Evolutionary conservation across 352 stramenopile genomes (phyloP).

Genomic region (Phytopythium delawarense): DNA sequence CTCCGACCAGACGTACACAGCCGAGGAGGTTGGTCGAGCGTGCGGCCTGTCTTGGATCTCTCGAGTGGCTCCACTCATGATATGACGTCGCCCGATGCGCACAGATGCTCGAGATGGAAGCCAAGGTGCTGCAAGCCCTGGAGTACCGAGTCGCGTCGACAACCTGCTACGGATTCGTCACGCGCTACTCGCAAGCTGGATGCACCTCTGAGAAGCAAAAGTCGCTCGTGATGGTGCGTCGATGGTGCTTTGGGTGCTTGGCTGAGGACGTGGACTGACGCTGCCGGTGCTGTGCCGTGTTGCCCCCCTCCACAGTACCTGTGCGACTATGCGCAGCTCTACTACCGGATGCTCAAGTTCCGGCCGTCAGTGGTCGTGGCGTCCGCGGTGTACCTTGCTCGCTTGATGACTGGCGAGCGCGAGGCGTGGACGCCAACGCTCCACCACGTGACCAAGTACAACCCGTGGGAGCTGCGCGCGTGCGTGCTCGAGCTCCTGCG

Average conservation of each 20-base stretch:
- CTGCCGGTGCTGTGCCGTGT: not conserved
- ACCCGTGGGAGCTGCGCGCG: conserved; percentile 54
- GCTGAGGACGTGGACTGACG: conserved; percentile 3
- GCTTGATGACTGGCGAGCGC: conserved; percentile 56
- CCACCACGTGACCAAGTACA: conserved; percentile 77
- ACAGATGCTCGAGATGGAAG: conserved; percentile 84
- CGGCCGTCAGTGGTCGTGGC: conserved; percentile 66
- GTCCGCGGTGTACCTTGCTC: conserved; percentile 69
- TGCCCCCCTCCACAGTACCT: conserved; percentile 45
- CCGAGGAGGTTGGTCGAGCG: conserved; percentile 52
- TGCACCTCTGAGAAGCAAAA: conserved; percentile 52
- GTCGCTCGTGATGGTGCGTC: conserved; percentile 55
- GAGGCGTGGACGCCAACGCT: conserved; percentile 76
- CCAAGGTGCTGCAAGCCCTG: conserved; percentile 64
- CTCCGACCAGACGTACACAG: conserved; percentile 94
- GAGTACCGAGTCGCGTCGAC: conserved; percentile 77
- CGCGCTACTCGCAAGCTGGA: conserved; percentile 55
- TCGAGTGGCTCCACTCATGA: not conserved
- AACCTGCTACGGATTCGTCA: conserved; percentile 70
- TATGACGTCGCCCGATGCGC: not conserved
- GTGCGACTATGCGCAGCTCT: conserved; percentile 64
- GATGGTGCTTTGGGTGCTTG: not conserved
- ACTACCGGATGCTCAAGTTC: conserved; percentile 74
- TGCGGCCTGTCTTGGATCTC: not conserved
- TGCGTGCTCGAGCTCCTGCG: conserved; percentile 65